Conservation (phyloP, 768 basidiomycete genomes). For the Boletus rubroflammeus region DNA sequence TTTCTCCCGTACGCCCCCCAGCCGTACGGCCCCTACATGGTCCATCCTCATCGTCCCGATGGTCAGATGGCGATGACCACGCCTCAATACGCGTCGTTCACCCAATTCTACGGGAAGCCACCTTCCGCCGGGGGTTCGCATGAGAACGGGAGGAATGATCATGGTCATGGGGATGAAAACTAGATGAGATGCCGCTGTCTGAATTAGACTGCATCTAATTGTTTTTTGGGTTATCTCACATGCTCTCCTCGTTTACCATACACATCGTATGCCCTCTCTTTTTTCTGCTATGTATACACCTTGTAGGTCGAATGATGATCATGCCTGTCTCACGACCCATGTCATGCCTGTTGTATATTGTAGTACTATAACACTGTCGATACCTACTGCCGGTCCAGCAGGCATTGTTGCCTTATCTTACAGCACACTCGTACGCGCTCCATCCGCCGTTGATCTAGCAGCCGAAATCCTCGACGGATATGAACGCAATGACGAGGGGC, state of each 20-base stretch:
- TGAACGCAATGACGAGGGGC: conserved; percentile 1
- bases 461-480: neutral
- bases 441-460: neutral
- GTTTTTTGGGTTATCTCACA: conserved; percentile 17
- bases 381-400: conserved; percentile 26
- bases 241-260: conserved; percentile 11
- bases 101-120: conserved; percentile 39
- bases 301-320: conserved; percentile 27
- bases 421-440: neutral
- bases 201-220: conserved; percentile 12
- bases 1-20: conserved; percentile 46
- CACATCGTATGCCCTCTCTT: conserved; percentile 14
- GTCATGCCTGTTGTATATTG: conserved; percentile 27
- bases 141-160: conserved; percentile 28
- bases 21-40: conserved; percentile 48
- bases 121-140: conserved; percentile 33
- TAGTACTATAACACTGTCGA: conserved; percentile 27
- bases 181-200: conserved; percentile 24
- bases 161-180: conserved; percentile 31
- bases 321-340: conserved; percentile 17
- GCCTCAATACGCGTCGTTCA: conserved; percentile 38
- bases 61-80: conserved; percentile 34
- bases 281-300: conserved; percentile 21
- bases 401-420: conserved; percentile 21
- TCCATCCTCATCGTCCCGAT: conserved; percentile 41